Conservation (phyloP, 177 flowering plant genomes). For the Vitis hybrid region DNA sequence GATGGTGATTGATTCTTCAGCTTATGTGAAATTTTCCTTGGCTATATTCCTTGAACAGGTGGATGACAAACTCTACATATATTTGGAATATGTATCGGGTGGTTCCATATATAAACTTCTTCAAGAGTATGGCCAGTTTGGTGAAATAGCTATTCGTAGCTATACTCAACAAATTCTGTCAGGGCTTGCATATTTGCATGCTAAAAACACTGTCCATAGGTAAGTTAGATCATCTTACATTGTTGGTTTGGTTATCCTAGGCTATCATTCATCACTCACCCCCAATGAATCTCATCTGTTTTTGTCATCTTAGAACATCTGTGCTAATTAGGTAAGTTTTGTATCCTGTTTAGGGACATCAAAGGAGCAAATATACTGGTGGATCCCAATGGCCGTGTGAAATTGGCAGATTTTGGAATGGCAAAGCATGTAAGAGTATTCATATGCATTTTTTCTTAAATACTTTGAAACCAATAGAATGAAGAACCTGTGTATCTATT, state of each 20-base stretch:
- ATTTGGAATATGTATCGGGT: constrained; percentile 86
- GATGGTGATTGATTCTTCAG: too few species aligned
- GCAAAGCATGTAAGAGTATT: constrained; percentile 78
- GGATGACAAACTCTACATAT: constrained; percentile 71
- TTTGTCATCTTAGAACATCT: not conserved
- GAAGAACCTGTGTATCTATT: too few species aligned
- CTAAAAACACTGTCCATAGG: constrained; percentile 77
- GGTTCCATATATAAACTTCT: constrained; percentile 85
- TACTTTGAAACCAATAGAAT: too few species aligned
- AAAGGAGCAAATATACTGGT: constrained; percentile 92
- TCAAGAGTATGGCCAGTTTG: constrained; percentile 79
- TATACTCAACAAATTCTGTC: constrained; percentile 78
- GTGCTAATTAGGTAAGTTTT: not conserved
- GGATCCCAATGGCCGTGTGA: constrained; percentile 78
- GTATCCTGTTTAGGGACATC: constrained; percentile 57
- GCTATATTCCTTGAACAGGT: constrained; percentile 41
- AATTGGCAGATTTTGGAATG: constrained; percentile 94
- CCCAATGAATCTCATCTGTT: not conserved
- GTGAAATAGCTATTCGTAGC: constrained; percentile 71
- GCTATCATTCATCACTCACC: too few species aligned
- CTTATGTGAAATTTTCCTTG: not conserved
- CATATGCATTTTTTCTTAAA: not conserved
- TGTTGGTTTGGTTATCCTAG: too few species aligned
- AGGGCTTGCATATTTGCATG: constrained; percentile 81
- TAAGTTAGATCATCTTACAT: constrained; percentile 14